These are phyloP conservation scores for Noccaea bulbosa DNA, from an alignment of 345 rosid genomes.

Conservation along the genomic window DNA sequence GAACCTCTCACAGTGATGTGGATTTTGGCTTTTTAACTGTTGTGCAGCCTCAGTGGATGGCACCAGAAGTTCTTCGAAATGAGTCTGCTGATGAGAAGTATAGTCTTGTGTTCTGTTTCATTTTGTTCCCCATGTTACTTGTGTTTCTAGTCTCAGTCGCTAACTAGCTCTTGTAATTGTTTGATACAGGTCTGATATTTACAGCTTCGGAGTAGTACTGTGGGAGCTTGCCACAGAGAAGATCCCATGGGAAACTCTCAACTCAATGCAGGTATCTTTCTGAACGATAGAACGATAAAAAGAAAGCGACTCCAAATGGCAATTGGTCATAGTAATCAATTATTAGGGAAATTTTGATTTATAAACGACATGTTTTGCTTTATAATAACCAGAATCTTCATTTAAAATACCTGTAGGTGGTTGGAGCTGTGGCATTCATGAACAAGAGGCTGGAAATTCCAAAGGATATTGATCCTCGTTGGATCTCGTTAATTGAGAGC, in stretches of 20 bases:
- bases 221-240: conserved; percentile 98
- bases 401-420: conserved; percentile 65
- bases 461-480: conserved; percentile 72
- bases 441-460: conserved; percentile 90
- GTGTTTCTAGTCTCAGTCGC: conserved; percentile 18
- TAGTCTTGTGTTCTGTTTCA: conserved; percentile 30
- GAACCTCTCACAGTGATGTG: conserved; percentile 3
- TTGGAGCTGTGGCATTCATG: conserved; percentile 99
- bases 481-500: conserved; percentile 83
- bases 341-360: too few relatives aligned
- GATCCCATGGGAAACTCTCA: conserved; percentile 96
- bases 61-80: conserved; percentile 96
- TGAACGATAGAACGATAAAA: neutral
- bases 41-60: conserved; percentile 99
- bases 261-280: conserved; percentile 84
- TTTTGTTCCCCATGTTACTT: conserved; percentile 9
- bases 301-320: neutral
- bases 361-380: too few relatives aligned
- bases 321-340: too few relatives aligned
- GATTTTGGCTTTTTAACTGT: conserved; percentile 9
- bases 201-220: conserved; percentile 89
- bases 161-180: conserved; percentile 32
- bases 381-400: neutral
- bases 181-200: conserved; percentile 80
- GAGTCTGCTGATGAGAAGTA: conserved; percentile 98